These are phyloP conservation scores for Ramalina peruviana DNA, from an alignment of 495 filamentous ascomycete species.

Conservation along the genomic window DNA sequence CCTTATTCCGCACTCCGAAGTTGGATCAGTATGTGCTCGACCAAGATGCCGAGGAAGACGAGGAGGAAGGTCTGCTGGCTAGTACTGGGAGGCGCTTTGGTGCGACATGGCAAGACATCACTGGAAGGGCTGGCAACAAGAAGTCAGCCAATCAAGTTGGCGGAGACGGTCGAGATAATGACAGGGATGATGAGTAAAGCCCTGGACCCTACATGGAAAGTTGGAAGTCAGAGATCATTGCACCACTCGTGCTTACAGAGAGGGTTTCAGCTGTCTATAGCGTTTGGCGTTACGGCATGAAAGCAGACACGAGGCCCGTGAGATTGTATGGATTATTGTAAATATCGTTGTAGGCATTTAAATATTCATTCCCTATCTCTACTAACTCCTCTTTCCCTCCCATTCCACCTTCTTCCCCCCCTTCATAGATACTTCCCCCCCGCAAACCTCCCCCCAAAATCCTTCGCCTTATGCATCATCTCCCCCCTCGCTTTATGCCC, in stretches of 20 bases:
- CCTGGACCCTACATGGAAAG: too few relatives aligned
- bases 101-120: constrained; percentile 82
- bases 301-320: too few relatives aligned
- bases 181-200: constrained; percentile 2
- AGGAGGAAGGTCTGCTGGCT: constrained; percentile 83
- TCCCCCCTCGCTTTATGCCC: constrained; percentile 62
- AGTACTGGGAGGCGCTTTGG: constrained; percentile 65
- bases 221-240: too few relatives aligned
- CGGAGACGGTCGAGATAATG: constrained; percentile 1
- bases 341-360: too few relatives aligned
- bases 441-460: constrained; percentile 72
- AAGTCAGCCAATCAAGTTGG: neutral
- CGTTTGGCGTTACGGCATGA: too few relatives aligned
- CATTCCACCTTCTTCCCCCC: too few relatives aligned
- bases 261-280: too few relatives aligned
- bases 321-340: too few relatives aligned
- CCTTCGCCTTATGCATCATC: constrained; percentile 63
- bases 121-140: constrained; percentile 31
- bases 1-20: constrained; percentile 66
- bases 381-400: too few relatives aligned
- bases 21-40: constrained; percentile 62
- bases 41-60: constrained; percentile 83
- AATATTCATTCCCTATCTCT: too few relatives aligned
- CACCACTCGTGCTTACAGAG: too few relatives aligned
- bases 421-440: constrained; percentile 58